Conservation (phyloP, 805 yeast species). For the Suhomyces sp. region DNA sequence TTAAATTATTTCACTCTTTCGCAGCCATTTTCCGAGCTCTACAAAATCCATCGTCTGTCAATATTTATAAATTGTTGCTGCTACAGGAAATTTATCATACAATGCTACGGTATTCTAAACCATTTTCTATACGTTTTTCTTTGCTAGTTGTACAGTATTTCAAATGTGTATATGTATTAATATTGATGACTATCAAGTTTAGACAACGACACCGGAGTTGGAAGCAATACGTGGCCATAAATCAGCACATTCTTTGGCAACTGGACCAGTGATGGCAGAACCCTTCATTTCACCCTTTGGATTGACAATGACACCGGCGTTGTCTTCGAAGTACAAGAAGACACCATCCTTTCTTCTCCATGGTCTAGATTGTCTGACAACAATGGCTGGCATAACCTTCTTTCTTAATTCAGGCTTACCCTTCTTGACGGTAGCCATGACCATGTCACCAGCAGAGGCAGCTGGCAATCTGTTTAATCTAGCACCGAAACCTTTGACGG, state of each 20-base stretch:
- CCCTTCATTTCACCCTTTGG: slow-evolving; percentile 99
- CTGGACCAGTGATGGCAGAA: slow-evolving; percentile 99
- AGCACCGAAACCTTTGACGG: slow-evolving; percentile 99
- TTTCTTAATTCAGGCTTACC: slow-evolving; percentile 99
- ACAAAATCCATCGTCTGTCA: no score
- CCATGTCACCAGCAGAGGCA: slow-evolving; percentile 99
- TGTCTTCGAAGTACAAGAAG: slow-evolving; percentile 99
- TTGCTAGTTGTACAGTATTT: background rate
- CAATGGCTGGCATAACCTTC: slow-evolving; percentile 99
- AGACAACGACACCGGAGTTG: slow-evolving; percentile 99
- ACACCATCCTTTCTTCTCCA: slow-evolving; percentile 99
- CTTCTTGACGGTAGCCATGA: slow-evolving; percentile 98
- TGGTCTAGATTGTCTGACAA: slow-evolving; percentile 98
- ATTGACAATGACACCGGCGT: slow-evolving; percentile 99
- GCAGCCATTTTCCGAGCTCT: background rate
- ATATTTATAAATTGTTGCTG: no score
- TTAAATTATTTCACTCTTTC: background rate
- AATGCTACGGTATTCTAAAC: no score
- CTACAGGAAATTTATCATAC: no score
- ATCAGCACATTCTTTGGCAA: slow-evolving; percentile 99
- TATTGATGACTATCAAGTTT: slow-evolving; percentile 29
- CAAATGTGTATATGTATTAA: slow-evolving; percentile 2
- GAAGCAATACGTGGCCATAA: slow-evolving; percentile 99
- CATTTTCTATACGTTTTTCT: no score
- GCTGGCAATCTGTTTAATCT: slow-evolving; percentile 99